Evolutionary conservation across 176 grass and related monocot species (phyloP).

Genomic region (Aegilops speltoides): DNA sequence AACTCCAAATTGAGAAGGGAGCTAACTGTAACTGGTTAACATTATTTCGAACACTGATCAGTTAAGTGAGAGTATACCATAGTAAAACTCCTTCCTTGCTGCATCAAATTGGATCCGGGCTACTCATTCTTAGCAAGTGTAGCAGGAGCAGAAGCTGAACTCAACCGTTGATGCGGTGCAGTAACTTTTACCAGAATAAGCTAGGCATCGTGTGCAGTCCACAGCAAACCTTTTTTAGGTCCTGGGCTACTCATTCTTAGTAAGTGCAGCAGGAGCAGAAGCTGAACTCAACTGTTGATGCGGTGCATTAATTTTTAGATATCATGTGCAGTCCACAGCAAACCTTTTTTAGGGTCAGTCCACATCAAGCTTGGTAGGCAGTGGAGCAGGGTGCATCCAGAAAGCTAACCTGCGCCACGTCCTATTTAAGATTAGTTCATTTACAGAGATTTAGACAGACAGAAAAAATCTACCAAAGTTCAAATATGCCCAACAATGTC

Average conservation of each 20-base stretch:
- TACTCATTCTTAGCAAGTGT: constrained; percentile 6
- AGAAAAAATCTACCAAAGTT: not conserved
- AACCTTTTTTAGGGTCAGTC: not conserved
- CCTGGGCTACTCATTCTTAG: not conserved
- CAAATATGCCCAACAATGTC: not conserved
- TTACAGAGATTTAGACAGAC: not conserved
- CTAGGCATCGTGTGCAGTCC: constrained; percentile 6
- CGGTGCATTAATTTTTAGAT: constrained; percentile 28
- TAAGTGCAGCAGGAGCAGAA: constrained; percentile 2
- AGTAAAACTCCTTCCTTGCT: not conserved
- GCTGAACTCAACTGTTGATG: not conserved
- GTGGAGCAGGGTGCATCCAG: constrained; percentile 18
- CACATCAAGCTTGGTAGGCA: not conserved
- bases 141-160: not conserved
- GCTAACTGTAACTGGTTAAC: not conserved
- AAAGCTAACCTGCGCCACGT: not conserved
- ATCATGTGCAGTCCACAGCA: constrained; percentile 2
- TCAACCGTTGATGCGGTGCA: constrained; percentile 6
- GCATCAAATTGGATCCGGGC: constrained; percentile 16
- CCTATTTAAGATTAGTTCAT: not conserved
- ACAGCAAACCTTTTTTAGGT: not conserved
- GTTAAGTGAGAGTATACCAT: not conserved
- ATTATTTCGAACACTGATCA: not conserved
- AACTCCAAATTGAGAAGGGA: constrained; percentile 23
- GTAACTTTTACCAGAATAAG: constrained; percentile 32